Conservation (phyloP, 768 basidiomycete species). For the Lactarius psammicola region DNA sequence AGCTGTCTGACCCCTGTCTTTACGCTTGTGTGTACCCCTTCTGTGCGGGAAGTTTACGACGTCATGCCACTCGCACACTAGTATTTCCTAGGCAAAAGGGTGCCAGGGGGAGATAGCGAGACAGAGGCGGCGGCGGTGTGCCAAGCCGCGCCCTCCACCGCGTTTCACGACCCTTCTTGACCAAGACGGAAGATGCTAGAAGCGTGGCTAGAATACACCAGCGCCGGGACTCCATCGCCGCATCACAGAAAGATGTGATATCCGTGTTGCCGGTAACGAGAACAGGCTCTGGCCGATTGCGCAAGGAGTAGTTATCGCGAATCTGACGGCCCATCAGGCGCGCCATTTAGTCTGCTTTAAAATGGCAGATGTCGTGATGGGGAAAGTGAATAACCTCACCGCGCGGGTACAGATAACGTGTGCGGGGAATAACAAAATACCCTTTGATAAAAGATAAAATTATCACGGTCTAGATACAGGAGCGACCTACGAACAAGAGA, state of each 20-base stretch:
- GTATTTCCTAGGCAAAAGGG: conserved; percentile 8
- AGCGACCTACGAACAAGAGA: conserved; percentile 23
- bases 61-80: conserved; percentile 7
- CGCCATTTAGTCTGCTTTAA: conserved; percentile 12
- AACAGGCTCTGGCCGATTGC: conserved; percentile 17
- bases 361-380: conserved; percentile 23
- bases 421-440: conserved; percentile 7
- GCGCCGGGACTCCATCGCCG: background rate
- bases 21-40: background rate
- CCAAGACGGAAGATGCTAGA: conserved; percentile 11
- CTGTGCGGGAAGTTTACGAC: background rate
- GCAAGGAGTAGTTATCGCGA: conserved; percentile 10
- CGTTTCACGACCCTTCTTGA: conserved; percentile 10
- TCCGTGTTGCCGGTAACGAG: conserved; percentile 16
- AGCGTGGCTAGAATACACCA: conserved; percentile 5
- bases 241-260: conserved; percentile 20
- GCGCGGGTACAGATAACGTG: background rate
- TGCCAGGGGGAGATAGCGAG: background rate
- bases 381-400: background rate
- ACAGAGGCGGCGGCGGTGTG: background rate
- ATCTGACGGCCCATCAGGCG: conserved; percentile 18
- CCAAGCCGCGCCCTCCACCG: conserved; percentile 4
- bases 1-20: conserved; percentile 3
- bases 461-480: conserved; percentile 28
- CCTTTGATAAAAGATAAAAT: conserved; percentile 20